Evolutionary conservation across 345 rosid species (phyloP).

Genomic region (Citrus hindsii): DNA sequence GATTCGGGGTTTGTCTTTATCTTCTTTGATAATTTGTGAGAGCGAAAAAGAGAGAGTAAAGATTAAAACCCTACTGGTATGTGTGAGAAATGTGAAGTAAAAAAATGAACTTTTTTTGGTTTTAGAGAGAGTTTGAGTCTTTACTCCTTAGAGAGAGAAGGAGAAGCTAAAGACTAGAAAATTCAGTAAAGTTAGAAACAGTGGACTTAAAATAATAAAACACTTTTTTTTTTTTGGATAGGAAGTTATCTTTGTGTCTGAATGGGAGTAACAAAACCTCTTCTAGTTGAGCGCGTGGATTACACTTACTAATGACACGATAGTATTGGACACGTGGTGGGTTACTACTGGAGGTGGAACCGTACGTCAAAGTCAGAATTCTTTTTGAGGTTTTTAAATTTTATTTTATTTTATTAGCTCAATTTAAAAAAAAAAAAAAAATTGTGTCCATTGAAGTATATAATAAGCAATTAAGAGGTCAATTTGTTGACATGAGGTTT

Average conservation of each 20-base stretch:
- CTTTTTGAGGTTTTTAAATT: not conserved
- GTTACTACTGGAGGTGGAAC: not conserved
- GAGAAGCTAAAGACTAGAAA: not conserved
- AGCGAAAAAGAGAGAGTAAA: conserved; percentile 39
- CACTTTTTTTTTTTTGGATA: too few species aligned
- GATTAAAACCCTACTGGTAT: conserved; percentile 59
- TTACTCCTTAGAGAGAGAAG: conserved; percentile 2
- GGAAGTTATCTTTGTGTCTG: conserved; percentile 9
- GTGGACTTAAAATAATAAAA: not conserved
- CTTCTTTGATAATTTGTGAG: conserved; percentile 40
- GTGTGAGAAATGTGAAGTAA: conserved; percentile 34
- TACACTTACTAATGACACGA: conserved; percentile 4
- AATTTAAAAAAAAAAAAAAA: conserved; percentile 2
- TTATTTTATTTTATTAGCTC: conserved; percentile 4
- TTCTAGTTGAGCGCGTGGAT: not conserved
- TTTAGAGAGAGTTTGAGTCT: conserved; percentile 9
- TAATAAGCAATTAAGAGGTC: conserved; percentile 3
- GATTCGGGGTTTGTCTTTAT: conserved; percentile 31
- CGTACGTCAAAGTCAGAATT: not conserved
- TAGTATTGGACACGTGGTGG: not conserved
- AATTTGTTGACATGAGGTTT: conserved; percentile 17
- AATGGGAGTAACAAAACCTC: not conserved
- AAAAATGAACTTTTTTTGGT: conserved; percentile 5
- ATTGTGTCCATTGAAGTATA: not conserved
- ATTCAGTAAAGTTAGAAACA: not conserved